These are phyloP conservation scores for Petunia secreta DNA, from an alignment of 257 asterid genomes.

Conservation along the genomic window DNA sequence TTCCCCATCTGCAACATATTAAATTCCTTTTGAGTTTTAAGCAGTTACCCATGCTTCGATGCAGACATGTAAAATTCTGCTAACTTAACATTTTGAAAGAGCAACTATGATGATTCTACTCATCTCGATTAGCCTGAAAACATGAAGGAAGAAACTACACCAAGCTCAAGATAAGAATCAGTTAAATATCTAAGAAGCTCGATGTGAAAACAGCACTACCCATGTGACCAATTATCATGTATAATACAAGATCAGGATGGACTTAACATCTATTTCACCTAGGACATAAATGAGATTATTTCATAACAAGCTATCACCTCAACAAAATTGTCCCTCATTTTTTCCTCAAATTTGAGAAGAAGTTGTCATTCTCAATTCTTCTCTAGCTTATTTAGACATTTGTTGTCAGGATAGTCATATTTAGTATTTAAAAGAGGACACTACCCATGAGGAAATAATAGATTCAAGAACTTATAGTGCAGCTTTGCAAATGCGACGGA, in stretches of 20 bases:
- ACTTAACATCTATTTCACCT: not conserved
- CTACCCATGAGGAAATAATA: too few species aligned
- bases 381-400: not conserved
- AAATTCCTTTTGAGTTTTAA: slow-evolving; percentile 30
- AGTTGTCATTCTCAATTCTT: not conserved
- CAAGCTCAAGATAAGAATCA: slow-evolving; percentile 11
- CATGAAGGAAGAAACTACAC: slow-evolving; percentile 8
- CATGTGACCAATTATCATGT: not conserved
- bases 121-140: not conserved
- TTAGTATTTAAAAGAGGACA: not conserved
- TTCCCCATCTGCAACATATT: slow-evolving; percentile 70
- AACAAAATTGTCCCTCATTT: not conserved
- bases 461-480: too few species aligned
- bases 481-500: not conserved
- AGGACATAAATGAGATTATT: not conserved
- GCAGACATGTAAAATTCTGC: not conserved
- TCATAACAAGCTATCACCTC: not conserved
- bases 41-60: not conserved
- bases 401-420: slow-evolving; percentile 6
- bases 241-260: not conserved
- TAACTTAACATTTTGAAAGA: not conserved
- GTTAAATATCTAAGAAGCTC: not conserved
- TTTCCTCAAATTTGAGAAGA: not conserved
- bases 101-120: not conserved
- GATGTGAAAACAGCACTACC: not conserved